A percentile compares a stretch with the other conserved stretches of the same genome.
These are phyloP conservation scores for Dipodascopsis tothii DNA, from an alignment of 805 yeast species.

Conservation along the genomic window DNA sequence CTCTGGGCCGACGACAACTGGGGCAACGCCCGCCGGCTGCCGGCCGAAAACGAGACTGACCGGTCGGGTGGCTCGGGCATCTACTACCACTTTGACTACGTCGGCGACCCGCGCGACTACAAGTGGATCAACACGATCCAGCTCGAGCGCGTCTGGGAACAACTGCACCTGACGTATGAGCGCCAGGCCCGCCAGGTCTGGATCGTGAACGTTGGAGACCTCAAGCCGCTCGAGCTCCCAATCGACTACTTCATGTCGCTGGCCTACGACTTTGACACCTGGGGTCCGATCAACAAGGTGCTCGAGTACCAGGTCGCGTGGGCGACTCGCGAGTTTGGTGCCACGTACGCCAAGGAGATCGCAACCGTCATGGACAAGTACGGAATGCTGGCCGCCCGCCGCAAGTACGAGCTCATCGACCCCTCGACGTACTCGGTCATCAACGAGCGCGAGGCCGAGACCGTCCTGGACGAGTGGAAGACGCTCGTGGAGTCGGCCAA, in stretches of 20 bases:
- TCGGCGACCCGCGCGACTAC: conserved; percentile 30
- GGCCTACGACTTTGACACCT: conserved; percentile 16
- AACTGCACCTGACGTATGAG: conserved; percentile 27
- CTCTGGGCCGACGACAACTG: conserved; percentile 31
- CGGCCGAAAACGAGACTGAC: conserved; percentile 23
- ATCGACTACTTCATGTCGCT: conserved; percentile 24
- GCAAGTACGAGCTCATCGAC: conserved; percentile 19
- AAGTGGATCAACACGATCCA: conserved; percentile 30
- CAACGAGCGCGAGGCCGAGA: conserved; percentile 18
- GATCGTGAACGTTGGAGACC: conserved; percentile 30
- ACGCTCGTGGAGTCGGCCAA: conserved; percentile 4
- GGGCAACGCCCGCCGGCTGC: conserved; percentile 31
- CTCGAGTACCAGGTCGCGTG: conserved; percentile 9
- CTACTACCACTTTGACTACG: conserved; percentile 30
- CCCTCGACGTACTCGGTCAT: conserved; percentile 7
- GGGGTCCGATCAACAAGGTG: conserved; percentile 4
- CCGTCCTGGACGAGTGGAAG: conserved; percentile 1
- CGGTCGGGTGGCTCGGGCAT: conserved; percentile 31
- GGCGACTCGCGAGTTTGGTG: conserved; percentile 17
- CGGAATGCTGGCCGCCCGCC: conserved; percentile 12
- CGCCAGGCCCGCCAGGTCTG: conserved; percentile 25
- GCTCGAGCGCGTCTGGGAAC: conserved; percentile 28
- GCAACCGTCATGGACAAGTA: conserved; percentile 9
- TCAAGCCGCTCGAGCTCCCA: conserved; percentile 29
- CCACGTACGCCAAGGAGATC: conserved; percentile 5